Base-by-base conservation (phyloP, 345 rosid species). In the Populus euphratica region DNA sequence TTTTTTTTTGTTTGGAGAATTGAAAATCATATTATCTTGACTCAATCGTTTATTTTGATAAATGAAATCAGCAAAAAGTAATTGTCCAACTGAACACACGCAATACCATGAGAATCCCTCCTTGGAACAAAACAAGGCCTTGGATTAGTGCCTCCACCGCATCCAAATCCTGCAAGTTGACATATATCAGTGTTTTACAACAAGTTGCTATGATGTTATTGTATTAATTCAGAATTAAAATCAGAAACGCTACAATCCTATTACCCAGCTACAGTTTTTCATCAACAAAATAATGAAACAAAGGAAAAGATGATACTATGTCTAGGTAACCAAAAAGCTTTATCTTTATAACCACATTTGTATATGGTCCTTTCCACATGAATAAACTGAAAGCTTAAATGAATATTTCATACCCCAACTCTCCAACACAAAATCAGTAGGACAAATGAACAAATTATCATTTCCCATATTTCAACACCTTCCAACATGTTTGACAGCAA, bases 71-170 rank as follows among this genome's bases (percentile, higher is more conserved):
- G 70, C 36, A 31, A 50, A 70, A 8, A 21, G 49, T 36, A 5
- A 52, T 0, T 7, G 8, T 49, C 49, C 64, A 63, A 18, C 21
- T 27, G 10, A 69, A 70, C 17, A 74, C 43, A 77, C n/a, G 38
- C 23, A 44, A 39, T 89, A 95, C 99, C 99, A 91, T 93, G 81
- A 94, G 91, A 77, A 95, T 93, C 71, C 99, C 98, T 84, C 99
- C 99, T 87, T 95, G 98, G 89, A 89, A 93, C 80, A 95, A 66
- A 59, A 95, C 98, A 73, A 95, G 98, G 59, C 99, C 99, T 90
- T 95, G 98, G 81, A 95, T 95, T 81, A 95, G 85, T 35, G 99
- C 99, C 85, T 95, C 99, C 87, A 93, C 99, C 18, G 99, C 99
- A 86, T 95, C 99, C 89, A 95, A 82, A 87, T 95, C 99, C 98